Evolutionary conservation across 2,329 filamentous ascomycete genomes (phyloP), one percentile per base, ranked within the genome.

Genomic region (Dactylellina haptotyla): DNA sequence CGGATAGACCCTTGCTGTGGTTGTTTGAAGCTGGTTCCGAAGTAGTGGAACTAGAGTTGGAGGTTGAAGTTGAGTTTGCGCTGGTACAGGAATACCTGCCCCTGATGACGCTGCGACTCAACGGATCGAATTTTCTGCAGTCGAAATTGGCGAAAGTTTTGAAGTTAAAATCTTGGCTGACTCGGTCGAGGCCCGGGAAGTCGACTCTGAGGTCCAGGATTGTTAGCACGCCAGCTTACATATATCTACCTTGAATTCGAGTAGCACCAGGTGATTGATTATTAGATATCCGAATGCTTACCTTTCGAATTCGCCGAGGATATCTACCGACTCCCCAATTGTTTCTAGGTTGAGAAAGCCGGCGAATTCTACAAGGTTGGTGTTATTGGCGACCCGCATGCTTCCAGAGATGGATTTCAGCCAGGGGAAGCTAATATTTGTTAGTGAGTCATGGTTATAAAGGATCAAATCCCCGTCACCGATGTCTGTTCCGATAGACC

Each of bases 141-240:
- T 80, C 78, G 70, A 91, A 88, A 74, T 89, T 84, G n/a, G n/a
- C 85, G 62, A 89, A 90, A 77, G 86, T 88, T 78, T 87, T 84
- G 77, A 91, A 83, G 79, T 89, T 88, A 80, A 91, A 90, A 74
- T 87, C 87, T 82, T 91, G 91, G 79, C 85, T 85, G 77, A 93
- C 90, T 75, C 88, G 85, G 72, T 85, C 85, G 46, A 98, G 85
- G 16, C 79, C 48, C 50, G 90, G 89, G 82, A 96, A 86, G 67
- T 89, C 88, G 82, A 97, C 85, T 3, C 51, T n/a, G n/a, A n/a
- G n/a, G n/a, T n/a, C n/a, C n/a, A n/a, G n/a, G n/a, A n/a, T n/a
- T n/a, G n/a, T n/a, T n/a, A n/a, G n/a, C n/a, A n/a, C n/a, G n/a
- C n/a, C n/a, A n/a, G n/a, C n/a, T n/a, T n/a, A n/a, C n/a, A n/a